Conservation (phyloP, 306 rosid species). For the Trifolium pratense region DNA sequence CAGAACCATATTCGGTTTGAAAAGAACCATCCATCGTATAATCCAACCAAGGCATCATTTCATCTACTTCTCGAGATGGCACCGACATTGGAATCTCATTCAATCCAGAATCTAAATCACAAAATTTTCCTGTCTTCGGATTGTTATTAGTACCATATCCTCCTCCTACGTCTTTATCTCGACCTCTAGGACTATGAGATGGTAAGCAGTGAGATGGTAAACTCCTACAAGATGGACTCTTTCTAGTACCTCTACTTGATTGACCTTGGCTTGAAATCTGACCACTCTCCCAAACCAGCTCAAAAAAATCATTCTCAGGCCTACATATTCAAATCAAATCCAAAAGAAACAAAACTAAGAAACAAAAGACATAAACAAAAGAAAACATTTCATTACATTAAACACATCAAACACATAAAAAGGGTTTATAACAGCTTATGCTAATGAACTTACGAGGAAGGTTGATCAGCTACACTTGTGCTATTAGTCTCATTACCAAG, state of each 20-base stretch:
- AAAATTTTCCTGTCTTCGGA: constrained; percentile 64
- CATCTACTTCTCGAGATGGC: constrained; percentile 71
- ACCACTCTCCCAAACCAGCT: constrained; percentile 93
- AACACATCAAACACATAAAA: constrained; percentile 37
- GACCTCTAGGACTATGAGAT: constrained; percentile 58
- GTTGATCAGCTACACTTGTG: constrained; percentile 49
- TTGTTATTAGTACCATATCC: constrained; percentile 49
- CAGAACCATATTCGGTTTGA: constrained; percentile 69
- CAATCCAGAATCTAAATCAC: constrained; percentile 56
- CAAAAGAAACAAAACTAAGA: constrained; percentile 31
- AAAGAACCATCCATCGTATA: constrained; percentile 72
- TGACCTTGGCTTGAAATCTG: constrained; percentile 80
- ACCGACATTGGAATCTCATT: constrained; percentile 67
- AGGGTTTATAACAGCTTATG: constrained; percentile 19
- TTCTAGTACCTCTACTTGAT: constrained; percentile 73
- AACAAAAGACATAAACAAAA: constrained; percentile 32
- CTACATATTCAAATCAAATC: constrained; percentile 61
- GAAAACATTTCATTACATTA: constrained; percentile 20
- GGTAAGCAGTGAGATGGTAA: constrained; percentile 68
- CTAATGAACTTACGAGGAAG: constrained; percentile 66
- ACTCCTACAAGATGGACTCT: constrained; percentile 58
- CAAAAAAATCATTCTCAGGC: constrained; percentile 72
- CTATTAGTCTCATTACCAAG: constrained; percentile 56
- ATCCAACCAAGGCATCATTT: constrained; percentile 81
- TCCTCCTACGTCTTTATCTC: constrained; percentile 57